Evolutionary conservation across 805 yeast species (phyloP).

Genomic region (Vanderwaltozyma polyspora): DNA sequence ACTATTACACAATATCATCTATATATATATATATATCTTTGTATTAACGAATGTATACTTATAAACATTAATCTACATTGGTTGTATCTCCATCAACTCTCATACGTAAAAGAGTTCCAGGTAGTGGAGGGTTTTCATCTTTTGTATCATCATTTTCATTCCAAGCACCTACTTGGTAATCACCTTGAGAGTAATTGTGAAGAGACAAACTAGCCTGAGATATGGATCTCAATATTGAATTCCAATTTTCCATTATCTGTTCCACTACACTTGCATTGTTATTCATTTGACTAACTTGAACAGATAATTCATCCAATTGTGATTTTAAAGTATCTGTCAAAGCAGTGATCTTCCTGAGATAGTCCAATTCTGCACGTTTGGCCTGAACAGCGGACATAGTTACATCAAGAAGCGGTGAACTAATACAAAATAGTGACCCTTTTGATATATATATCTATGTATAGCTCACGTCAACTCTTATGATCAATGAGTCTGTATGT

Average conservation of each 20-base stretch:
- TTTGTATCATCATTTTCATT: conserved; percentile 24
- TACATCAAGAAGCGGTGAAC: too few species aligned
- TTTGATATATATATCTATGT: too few species aligned
- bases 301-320: conserved; percentile 20
- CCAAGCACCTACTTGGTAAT: conserved; percentile 25
- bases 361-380: conserved; percentile 19
- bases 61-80: too few species aligned
- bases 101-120: conserved; percentile 56
- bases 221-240: conserved; percentile 21
- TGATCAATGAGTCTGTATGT: too few species aligned
- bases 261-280: conserved; percentile 18
- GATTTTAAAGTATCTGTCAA: conserved; percentile 19
- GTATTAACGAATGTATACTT: too few species aligned
- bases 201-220: conserved; percentile 25
- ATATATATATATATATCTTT: too few species aligned
- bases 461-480: too few species aligned
- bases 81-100: conserved; percentile 35
- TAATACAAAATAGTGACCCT: too few species aligned
- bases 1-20: not conserved
- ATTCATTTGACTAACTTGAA: conserved; percentile 17
- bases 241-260: conserved; percentile 23
- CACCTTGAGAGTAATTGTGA: conserved; percentile 23
- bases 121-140: conserved; percentile 37
- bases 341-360: conserved; percentile 17
- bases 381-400: too few species aligned